Base-by-base conservation (phyloP, 306 rosid genomes). In the Adenanthera pavonina region DNA sequence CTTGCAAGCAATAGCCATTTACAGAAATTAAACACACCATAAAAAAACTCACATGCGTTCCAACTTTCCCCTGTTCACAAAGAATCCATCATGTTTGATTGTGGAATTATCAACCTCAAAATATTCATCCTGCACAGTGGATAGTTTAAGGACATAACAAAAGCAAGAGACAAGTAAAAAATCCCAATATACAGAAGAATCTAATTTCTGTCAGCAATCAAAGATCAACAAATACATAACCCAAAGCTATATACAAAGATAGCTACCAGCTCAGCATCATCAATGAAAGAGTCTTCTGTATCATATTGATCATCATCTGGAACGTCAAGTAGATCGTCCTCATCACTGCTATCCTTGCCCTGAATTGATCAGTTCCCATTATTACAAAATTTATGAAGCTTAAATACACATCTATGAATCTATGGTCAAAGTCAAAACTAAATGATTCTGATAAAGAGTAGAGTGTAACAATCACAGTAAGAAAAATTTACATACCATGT, bases 221-320 rank as follows among this genome's bases (percentile, higher is more conserved):
- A 71, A 52, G 79, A 25, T 78, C 83, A 79, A n/a, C 68, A 72
- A 48, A 81, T 7, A 80, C 69, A 85, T 62, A 85, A 56, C 78
- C 68, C 80, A 54, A 72, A 78, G 74, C 35, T 15, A 30, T 59
- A 59, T 38, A 72, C 9, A 59, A 19, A 78, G 72, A 84, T 51
- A 89, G 94, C 81, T 57, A 95, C 98, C 99, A 95, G 89, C 89
- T 95, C 98, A 36, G 97, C 94, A 80, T 95, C 99, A 48, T 95
- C 99, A 72, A 95, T 95, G 83, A 95, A 95, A 64, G 99, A 95
- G 89, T 95, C 99, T 77, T 95, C 98, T 0, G 99, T 95, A 79
- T 95, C 99, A 86, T 95, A 95, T 76, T 93, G 99, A 91, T 95
- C 97, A 65, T 95, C 99, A 80, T 95, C 97, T 19, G 97, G 98